Percentiles rank a stretch among this genome's conserved stretches.
These are phyloP conservation scores for Botryococcus braunii DNA, from an alignment of 163 green algal genomes.

Conservation along the genomic window DNA sequence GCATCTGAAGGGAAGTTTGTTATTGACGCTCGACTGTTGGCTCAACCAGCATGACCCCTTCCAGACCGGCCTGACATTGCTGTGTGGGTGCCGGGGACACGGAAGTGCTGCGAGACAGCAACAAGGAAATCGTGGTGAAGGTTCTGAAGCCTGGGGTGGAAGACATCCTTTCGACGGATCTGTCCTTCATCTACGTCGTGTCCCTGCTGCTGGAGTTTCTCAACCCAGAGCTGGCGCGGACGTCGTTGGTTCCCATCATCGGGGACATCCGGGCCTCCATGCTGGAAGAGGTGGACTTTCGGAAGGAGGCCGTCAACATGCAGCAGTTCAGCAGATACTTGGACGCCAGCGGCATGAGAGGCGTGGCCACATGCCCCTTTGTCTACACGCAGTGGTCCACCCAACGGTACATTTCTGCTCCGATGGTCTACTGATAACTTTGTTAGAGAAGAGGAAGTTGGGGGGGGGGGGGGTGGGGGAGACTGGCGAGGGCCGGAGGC, in stretches of 20 bases:
- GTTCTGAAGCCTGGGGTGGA: slow-evolving; percentile 93
- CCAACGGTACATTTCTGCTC: slow-evolving; percentile 56
- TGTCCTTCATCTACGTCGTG: slow-evolving; percentile 83
- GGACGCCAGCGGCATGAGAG: slow-evolving; percentile 47
- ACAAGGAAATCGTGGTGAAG: slow-evolving; percentile 87
- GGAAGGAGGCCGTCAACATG: slow-evolving; percentile 78
- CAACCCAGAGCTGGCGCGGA: slow-evolving; percentile 62
- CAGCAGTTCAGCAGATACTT: slow-evolving; percentile 73
- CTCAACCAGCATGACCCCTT: no score
- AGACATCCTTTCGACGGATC: slow-evolving; percentile 79
- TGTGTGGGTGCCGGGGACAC: no score
- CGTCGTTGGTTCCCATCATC: slow-evolving; percentile 70
- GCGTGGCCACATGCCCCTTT: slow-evolving; percentile 64
- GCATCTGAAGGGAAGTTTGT: no score
- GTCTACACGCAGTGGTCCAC: slow-evolving; percentile 77
- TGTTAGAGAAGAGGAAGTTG: no score
- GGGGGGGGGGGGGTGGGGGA: no score
- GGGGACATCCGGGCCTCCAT: slow-evolving; percentile 66
- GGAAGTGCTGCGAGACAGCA: slow-evolving; percentile 64
- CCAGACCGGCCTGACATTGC: no score
- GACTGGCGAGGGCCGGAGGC: no score
- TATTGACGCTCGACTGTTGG: no score
- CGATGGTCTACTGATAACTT: background rate
- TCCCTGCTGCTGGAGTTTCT: slow-evolving; percentile 71
- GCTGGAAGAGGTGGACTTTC: slow-evolving; percentile 50